Conservation (phyloP, 306 rosid genomes). For the Vigna unguiculata region DNA sequence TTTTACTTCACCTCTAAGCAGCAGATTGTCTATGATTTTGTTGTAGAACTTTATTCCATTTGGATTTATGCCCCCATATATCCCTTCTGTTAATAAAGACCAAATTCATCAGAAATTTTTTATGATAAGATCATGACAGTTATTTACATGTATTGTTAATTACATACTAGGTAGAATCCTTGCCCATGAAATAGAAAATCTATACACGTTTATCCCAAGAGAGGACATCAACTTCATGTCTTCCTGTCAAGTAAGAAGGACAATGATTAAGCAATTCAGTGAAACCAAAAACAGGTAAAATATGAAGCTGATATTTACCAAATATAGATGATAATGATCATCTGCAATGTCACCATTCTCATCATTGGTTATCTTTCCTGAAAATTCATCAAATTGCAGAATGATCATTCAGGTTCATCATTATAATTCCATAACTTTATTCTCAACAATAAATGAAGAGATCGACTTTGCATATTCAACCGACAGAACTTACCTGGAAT, state of each 20-base stretch:
- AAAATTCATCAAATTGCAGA: not conserved
- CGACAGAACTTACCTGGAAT: too few species aligned
- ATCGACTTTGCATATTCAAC: not conserved
- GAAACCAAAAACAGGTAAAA: not conserved
- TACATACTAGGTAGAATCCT: constrained; percentile 73
- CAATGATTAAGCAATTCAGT: not conserved
- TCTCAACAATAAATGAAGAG: not conserved
- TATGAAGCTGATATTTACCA: constrained; percentile 35
- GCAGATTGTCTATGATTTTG: constrained; percentile 62
- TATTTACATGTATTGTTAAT: not conserved
- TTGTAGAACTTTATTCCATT: constrained; percentile 65
- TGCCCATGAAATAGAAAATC: constrained; percentile 79
- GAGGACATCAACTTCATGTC: constrained; percentile 62
- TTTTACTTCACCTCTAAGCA: constrained; percentile 55
- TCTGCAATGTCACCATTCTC: constrained; percentile 74
- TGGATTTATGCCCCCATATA: constrained; percentile 60
- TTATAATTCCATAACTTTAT: not conserved
- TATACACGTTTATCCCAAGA: constrained; percentile 64
- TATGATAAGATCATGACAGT: not conserved
- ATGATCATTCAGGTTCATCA: not conserved
- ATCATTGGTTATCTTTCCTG: constrained; percentile 49
- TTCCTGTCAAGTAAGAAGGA: constrained; percentile 46
- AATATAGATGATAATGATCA: constrained; percentile 73
- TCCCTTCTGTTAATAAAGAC: constrained; percentile 57
- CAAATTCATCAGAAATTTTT: constrained; percentile 7